These are phyloP conservation scores for Helicostylum pulchrum DNA, from an alignment of 192 early-diverging fungal genomes.

Conservation along the genomic window DNA sequence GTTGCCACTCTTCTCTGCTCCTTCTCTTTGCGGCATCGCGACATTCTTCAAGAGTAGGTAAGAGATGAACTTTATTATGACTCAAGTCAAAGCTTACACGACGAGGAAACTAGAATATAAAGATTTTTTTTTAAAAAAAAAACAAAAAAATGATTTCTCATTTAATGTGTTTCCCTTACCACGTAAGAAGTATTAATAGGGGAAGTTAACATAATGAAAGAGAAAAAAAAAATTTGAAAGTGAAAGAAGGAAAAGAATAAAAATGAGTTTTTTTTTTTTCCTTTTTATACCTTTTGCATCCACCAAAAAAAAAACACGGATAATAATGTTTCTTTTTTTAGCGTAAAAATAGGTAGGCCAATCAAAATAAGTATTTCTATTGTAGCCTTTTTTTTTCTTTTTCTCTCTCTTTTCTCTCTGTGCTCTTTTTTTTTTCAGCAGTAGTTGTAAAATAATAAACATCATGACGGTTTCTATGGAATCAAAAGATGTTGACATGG, in stretches of 20 bases:
- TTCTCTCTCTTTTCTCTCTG: conserved; percentile 7
- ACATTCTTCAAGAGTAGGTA: conserved; percentile 32
- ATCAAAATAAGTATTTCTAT: too few species aligned
- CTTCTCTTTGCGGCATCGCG: conserved; percentile 18
- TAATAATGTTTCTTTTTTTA: too few species aligned
- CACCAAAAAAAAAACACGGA: too few species aligned
- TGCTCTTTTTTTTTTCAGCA: conserved; percentile 5
- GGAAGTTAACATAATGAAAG: too few species aligned
- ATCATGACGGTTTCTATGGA: conserved; percentile 14
- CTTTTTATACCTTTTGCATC: too few species aligned
- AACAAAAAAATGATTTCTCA: too few species aligned
- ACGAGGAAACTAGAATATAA: conserved; percentile 11
- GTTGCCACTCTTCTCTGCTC: conserved; percentile 23
- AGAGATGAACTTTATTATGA: conserved; percentile 37
- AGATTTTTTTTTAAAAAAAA: neutral
- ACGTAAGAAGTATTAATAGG: too few species aligned
- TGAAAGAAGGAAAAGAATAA: too few species aligned
- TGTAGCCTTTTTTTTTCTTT: conserved; percentile 1
- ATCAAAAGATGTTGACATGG: conserved; percentile 17
- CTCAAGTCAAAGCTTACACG: conserved; percentile 38
- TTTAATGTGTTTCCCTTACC: conserved; percentile 7
- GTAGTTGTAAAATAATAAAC: neutral
- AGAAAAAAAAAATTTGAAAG: too few species aligned
- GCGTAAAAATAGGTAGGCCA: too few species aligned
- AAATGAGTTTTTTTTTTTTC: too few species aligned